phyloP scores from a whole-genome alignment of 164 flowering plant genomes.

The Taxillus chinensis region DNA sequence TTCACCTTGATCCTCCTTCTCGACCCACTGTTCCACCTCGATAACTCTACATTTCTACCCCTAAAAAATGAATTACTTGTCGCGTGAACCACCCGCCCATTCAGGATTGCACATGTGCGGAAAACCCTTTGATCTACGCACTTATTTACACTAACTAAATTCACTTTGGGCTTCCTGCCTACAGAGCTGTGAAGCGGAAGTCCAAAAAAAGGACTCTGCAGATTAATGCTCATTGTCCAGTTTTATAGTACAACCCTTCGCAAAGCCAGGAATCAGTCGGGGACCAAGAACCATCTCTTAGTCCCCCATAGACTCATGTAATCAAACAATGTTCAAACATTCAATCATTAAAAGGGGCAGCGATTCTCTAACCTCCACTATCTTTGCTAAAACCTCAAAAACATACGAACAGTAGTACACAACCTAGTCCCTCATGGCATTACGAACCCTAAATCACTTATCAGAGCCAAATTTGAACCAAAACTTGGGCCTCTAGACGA shows the following conservation, averaged over 20 bases:
- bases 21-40: conserved; percentile 25
- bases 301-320: conserved; percentile 37
- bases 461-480: too few relatives aligned
- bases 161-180: conserved; percentile 18
- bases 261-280: conserved; percentile 27
- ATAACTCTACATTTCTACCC: conserved; percentile 37
- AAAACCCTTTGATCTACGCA: conserved; percentile 13
- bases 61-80: conserved; percentile 40
- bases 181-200: conserved; percentile 23
- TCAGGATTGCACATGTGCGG: conserved; percentile 26
- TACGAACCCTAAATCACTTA: too few relatives aligned
- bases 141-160: conserved; percentile 11
- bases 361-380: too few relatives aligned
- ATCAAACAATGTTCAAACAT: conserved; percentile 3
- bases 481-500: too few relatives aligned
- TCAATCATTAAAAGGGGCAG: neutral
- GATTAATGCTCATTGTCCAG: conserved; percentile 41
- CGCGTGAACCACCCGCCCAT: conserved; percentile 27
- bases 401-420: too few relatives aligned
- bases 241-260: conserved; percentile 3
- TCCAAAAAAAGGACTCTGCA: conserved; percentile 48
- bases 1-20: conserved; percentile 38
- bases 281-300: conserved; percentile 69
- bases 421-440: too few relatives aligned
- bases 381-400: too few relatives aligned